phyloP scores from a whole-genome alignment of 148 eudicot species.

The Chenopodium formosanum region DNA sequence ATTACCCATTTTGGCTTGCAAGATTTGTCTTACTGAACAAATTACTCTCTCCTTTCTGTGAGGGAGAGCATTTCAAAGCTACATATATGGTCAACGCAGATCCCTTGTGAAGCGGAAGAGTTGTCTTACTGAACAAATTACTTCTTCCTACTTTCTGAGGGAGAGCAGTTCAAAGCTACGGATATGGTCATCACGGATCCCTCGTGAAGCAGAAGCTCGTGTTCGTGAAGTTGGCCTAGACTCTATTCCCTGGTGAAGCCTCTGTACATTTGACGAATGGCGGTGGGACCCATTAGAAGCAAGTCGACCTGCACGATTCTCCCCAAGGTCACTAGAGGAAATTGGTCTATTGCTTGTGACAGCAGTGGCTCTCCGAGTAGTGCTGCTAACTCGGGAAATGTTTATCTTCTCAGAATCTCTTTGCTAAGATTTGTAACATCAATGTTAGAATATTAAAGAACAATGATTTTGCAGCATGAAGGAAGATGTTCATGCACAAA shows the following conservation, averaged over 20 bases:
- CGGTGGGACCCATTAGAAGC: constrained; percentile 44
- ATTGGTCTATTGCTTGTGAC: constrained; percentile 51
- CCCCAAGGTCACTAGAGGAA: constrained; percentile 49
- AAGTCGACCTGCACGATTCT: constrained; percentile 41
- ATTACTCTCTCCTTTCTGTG: constrained; percentile 44
- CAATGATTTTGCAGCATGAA: neutral
- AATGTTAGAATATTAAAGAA: neutral
- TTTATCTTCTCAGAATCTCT: constrained; percentile 57
- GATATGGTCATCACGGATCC: constrained; percentile 66
- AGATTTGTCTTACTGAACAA: constrained; percentile 16
- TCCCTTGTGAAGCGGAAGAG: constrained; percentile 45
- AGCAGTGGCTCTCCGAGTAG: constrained; percentile 63
- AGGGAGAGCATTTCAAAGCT: constrained; percentile 87
- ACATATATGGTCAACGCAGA: constrained; percentile 73
- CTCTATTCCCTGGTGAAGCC: constrained; percentile 48
- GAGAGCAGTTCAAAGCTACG: constrained; percentile 91
- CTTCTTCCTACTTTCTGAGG: constrained; percentile 52
- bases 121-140: constrained; percentile 13
- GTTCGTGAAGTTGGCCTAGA: constrained; percentile 50
- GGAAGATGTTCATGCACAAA: neutral
- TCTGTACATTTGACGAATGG: constrained; percentile 44
- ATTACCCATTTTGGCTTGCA: constrained; percentile 21
- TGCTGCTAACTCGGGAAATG: constrained; percentile 54
- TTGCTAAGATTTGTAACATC: constrained; percentile 37
- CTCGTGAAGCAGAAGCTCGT: constrained; percentile 53